Percentiles rank a stretch among this genome's conserved stretches.
Conservation (phyloP, 768 basidiomycete species). For the Pleurotus ostreatus region DNA sequence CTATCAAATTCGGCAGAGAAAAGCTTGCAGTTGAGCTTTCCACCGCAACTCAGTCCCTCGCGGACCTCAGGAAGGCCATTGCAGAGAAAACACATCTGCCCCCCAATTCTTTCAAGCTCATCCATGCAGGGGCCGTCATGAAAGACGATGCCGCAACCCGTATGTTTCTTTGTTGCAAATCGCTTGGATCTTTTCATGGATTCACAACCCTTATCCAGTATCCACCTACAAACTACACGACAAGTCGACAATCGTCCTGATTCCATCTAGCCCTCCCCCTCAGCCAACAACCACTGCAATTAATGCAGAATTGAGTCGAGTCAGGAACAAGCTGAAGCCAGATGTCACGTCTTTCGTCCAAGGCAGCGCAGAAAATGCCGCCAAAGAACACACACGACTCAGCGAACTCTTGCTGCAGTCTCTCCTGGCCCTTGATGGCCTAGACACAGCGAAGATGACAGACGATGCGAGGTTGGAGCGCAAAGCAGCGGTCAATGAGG, state of each 20-base stretch:
- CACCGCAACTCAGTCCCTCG: slow-evolving; percentile 7
- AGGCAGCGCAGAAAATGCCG: slow-evolving; percentile 18
- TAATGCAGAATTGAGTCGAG: slow-evolving; percentile 42
- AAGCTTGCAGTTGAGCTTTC: slow-evolving; percentile 10
- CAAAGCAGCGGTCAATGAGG: slow-evolving; percentile 82
- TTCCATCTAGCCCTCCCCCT: slow-evolving; percentile 41
- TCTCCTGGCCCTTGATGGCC: slow-evolving; percentile 82
- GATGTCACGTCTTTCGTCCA: slow-evolving; percentile 54
- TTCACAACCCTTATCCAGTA: slow-evolving; percentile 34
- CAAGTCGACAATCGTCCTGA: slow-evolving; percentile 66
- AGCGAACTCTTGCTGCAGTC: slow-evolving; percentile 83
- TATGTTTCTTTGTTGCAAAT: slow-evolving; percentile 25
- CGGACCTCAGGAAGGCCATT: slow-evolving; percentile 34
- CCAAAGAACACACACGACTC: slow-evolving; percentile 51
- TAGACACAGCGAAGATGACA: slow-evolving; percentile 52
- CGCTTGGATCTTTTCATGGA: not conserved
- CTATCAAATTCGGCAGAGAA: slow-evolving; percentile 43
- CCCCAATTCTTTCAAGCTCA: slow-evolving; percentile 71
- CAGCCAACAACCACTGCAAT: slow-evolving; percentile 49
- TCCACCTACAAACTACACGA: slow-evolving; percentile 71
- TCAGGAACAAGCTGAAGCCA: slow-evolving; percentile 52
- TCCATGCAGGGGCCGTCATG: slow-evolving; percentile 89
- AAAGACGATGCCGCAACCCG: slow-evolving; percentile 71
- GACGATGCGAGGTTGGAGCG: slow-evolving; percentile 72
- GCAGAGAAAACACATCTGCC: slow-evolving; percentile 76